These are phyloP conservation scores for Naganishia vaughanmartiniae DNA, from an alignment of 768 basidiomycete species.

Conservation along the genomic window DNA sequence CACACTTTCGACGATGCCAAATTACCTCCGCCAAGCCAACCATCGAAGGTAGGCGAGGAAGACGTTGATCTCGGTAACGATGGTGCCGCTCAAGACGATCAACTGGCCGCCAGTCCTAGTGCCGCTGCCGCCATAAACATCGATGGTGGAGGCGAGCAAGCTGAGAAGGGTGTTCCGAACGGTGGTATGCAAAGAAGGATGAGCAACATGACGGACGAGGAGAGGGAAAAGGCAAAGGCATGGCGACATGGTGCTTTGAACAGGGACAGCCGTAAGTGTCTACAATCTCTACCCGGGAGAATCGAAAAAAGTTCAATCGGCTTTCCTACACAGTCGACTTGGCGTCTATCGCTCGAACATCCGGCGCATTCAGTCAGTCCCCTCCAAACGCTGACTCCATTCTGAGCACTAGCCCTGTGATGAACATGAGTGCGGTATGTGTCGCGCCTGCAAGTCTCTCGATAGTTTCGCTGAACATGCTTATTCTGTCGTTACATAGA, in stretches of 20 bases:
- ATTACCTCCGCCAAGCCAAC: conserved; percentile 16
- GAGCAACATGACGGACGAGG: conserved; percentile 62
- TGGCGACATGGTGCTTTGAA: conserved; percentile 70
- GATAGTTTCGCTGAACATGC: not conserved
- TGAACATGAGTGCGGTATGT: conserved; percentile 37
- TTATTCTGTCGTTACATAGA: not conserved
- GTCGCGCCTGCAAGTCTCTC: not conserved
- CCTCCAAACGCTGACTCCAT: conserved; percentile 55
- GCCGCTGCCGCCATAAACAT: conserved; percentile 29
- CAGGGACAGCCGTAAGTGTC: conserved; percentile 55
- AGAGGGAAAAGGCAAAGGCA: conserved; percentile 63
- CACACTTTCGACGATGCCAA: conserved; percentile 18
- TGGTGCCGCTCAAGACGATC: conserved; percentile 8
- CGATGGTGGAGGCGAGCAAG: conserved; percentile 29
- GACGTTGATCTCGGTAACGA: conserved; percentile 7
- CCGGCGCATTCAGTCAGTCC: conserved; percentile 60
- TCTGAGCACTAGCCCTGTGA: conserved; percentile 46
- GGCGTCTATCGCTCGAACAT: conserved; percentile 76
- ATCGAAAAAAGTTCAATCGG: not conserved
- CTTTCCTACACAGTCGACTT: conserved; percentile 58
- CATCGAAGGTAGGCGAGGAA: conserved; percentile 20
- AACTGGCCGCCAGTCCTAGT: conserved; percentile 32
- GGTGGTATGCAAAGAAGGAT: conserved; percentile 38
- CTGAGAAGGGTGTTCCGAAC: conserved; percentile 44
- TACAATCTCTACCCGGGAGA: not conserved